A percentile compares a stretch with the other conserved stretches of the same genome.
Evolutionary conservation across 495 filamentous ascomycete genomes (phyloP).

Genomic region (Annulohypoxylon maeteangense): DNA sequence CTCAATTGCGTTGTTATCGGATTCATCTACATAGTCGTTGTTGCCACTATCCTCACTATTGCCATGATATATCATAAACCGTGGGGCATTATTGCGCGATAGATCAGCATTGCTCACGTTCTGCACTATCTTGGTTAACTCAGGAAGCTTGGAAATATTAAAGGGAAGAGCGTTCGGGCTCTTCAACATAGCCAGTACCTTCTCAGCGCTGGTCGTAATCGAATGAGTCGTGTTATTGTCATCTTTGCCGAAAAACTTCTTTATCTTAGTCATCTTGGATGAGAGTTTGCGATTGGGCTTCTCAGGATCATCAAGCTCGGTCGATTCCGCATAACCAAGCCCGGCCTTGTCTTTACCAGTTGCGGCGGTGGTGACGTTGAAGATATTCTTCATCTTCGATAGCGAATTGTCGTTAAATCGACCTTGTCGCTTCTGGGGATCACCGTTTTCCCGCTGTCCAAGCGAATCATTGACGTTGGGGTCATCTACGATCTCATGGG

Average conservation of each 20-base stretch:
- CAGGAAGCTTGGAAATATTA: not conserved
- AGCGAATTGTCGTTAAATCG: not conserved
- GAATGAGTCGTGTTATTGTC: not conserved
- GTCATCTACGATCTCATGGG: not conserved
- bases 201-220: not conserved
- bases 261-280: not conserved
- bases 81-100: not conserved
- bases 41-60: not conserved
- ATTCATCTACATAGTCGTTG: not conserved
- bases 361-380: not conserved
- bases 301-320: not conserved
- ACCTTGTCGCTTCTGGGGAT: not conserved
- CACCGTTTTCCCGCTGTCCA: not conserved
- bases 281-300: conserved; percentile 2
- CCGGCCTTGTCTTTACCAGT: not conserved
- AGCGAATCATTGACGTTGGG: not conserved
- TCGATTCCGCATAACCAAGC: not conserved
- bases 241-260: conserved; percentile 7
- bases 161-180: not conserved
- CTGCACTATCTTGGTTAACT: not conserved
- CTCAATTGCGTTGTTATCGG: not conserved
- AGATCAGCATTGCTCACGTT: not conserved
- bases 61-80: not conserved
- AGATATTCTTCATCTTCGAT: not conserved
- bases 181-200: not conserved